Evolutionary conservation across 805 yeast species (phyloP), one percentile per base, ranked within the genome.

Genomic region (Yarrowia deformans): DNA sequence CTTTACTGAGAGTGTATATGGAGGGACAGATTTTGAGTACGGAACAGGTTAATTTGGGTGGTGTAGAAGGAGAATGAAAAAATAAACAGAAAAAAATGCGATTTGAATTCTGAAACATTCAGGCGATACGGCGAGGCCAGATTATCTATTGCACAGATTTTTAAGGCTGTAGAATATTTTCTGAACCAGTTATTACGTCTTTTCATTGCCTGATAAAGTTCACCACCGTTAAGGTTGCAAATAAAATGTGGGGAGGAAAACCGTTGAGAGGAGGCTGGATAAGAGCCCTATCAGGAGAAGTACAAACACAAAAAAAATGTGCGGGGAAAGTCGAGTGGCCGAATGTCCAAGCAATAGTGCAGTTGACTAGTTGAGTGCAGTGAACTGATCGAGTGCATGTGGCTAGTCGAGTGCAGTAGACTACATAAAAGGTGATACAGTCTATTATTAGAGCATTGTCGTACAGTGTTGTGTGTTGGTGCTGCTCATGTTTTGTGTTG

Each of bases 201-300:
- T 48, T 14, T 10, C 6, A 2, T 32, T 23, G 3, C 4, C 34
- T 6, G 9, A 19, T 32, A 23, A 23, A 46, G 34, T 46, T 23
- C 34, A 3, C 9, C 1, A 1, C 10, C 40, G 12, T n/a, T 19
- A 18, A 49, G 55, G 29, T 16, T 52, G 34, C 18, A 6, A 6
- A 9, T 9, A 35, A 34, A 37, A 18, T 54, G 58, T 54, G 58
- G 58, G 58, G 58, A 37, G 8, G 56, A 49, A 35, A 49, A 19
- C 58, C 58, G 58, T 54, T 54, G 58, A 54, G 55, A 49, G 56
- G n/a, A n/a, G 55, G 39, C 55, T 49, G 55, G 39, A 32, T 32
- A 49, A 34, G 55, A 43, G 43, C 19, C 43, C 34, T 54, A 35
- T 18, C 12, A 34, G 58, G 58, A 37, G 14, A 49, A 18, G 12